These are phyloP conservation scores for Pichia exigua DNA, from an alignment of 805 yeast genomes.

Conservation along the genomic window DNA sequence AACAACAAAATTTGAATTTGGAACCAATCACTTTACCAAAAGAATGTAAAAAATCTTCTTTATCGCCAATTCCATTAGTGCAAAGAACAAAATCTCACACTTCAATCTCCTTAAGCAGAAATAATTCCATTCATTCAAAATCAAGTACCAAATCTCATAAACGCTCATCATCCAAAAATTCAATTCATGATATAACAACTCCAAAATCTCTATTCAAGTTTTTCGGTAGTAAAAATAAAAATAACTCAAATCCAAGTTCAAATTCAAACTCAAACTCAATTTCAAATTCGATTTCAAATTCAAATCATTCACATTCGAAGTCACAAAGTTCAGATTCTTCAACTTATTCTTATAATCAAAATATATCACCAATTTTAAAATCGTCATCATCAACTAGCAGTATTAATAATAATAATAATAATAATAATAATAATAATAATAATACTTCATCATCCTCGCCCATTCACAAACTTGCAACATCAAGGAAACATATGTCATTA, in stretches of 20 bases:
- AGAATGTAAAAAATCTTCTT: not conserved
- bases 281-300: not conserved
- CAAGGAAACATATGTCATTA: not conserved
- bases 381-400: not conserved
- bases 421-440: not conserved
- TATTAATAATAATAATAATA: not conserved
- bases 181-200: conserved; percentile 23
- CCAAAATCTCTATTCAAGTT: conserved; percentile 26
- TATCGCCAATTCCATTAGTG: not conserved
- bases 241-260: not conserved
- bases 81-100: not conserved
- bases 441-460: not conserved
- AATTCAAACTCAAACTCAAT: not conserved
- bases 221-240: conserved; percentile 13
- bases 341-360: not conserved
- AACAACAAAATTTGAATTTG: not conserved
- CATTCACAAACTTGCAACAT: not conserved
- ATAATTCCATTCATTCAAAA: conserved; percentile 5
- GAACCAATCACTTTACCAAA: not conserved
- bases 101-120: not conserved
- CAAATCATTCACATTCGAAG: conserved; percentile 2
- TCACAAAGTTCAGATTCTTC: conserved; percentile 5
- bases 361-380: conserved; percentile 1
- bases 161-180: conserved; percentile 22
- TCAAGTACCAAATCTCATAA: conserved; percentile 34